Conservation (phyloP, 1,284 basidiomycete species). For the Ustilago curta region DNA sequence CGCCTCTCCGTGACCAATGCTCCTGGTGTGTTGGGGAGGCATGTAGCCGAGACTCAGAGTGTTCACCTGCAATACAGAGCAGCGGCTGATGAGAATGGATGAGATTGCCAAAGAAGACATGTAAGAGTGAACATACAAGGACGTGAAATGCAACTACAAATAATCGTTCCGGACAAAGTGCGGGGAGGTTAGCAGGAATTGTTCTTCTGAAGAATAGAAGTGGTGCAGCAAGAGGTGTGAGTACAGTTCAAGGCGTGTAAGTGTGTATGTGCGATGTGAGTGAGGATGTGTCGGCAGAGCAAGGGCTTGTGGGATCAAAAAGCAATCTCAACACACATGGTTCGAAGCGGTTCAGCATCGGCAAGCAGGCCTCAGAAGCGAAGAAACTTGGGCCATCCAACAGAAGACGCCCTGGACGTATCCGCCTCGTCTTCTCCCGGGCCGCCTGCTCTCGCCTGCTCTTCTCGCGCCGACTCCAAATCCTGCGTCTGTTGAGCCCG, state of each 20-base stretch:
- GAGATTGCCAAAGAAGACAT: neutral
- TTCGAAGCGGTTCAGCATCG: neutral
- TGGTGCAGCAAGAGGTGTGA: too few species aligned
- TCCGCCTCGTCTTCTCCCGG: constrained; percentile 11
- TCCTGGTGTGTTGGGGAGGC: neutral
- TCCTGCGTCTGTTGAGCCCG: constrained; percentile 15
- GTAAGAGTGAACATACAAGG: neutral
- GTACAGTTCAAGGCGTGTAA: too few species aligned
- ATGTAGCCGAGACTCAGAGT: neutral
- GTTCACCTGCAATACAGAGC: too few species aligned
- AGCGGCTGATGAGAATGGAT: neutral
- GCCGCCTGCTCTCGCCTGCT: constrained; percentile 2
- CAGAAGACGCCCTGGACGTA: constrained; percentile 16
- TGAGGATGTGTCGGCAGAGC: too few species aligned
- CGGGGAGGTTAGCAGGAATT: neutral
- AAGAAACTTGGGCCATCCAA: constrained; percentile 44
- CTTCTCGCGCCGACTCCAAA: constrained; percentile 18
- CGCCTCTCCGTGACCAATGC: neutral
- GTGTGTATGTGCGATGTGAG: too few species aligned
- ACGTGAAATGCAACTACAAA: constrained; percentile 2
- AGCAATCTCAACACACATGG: neutral
- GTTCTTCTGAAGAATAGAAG: neutral
- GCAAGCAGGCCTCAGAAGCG: constrained; percentile 23
- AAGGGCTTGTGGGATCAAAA: neutral
- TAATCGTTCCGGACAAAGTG: neutral